phyloP scores from a whole-genome alignment of 164 flowering plant species.

The Cinnamomum chago region DNA sequence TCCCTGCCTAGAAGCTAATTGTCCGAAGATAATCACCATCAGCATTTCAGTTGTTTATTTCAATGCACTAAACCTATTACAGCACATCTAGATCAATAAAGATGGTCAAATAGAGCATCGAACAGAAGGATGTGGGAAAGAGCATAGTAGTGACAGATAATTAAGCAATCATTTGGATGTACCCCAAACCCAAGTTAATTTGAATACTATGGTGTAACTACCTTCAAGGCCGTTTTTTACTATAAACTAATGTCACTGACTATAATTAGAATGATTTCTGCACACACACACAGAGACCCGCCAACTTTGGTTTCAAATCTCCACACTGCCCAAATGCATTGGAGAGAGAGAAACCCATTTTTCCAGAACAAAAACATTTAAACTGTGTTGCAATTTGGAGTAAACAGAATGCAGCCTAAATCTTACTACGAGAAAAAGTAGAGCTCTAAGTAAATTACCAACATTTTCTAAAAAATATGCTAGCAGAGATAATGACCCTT shows the following conservation, averaged over 20 bases:
- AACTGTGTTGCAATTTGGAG: not conserved
- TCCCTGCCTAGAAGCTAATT: no score
- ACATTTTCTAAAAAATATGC: not conserved
- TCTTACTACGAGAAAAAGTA: not conserved
- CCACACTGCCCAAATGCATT: not conserved
- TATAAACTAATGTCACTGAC: no score
- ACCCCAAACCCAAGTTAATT: not conserved
- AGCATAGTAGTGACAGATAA: no score
- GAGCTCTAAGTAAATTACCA: not conserved
- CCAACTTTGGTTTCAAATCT: not conserved
- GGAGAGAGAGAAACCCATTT: not conserved
- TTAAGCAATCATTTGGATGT: no score
- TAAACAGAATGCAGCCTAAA: not conserved
- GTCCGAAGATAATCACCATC: no score
- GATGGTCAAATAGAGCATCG: no score
- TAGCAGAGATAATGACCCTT: slow-evolving; percentile 3
- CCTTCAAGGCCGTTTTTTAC: not conserved
- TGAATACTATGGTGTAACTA: not conserved
- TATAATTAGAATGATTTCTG: not conserved
- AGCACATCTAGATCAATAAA: no score
- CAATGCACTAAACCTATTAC: no score
- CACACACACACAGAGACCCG: not conserved
- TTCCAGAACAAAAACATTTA: not conserved
- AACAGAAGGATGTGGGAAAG: no score
- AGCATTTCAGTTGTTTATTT: no score